phyloP scores from a whole-genome alignment of 2,329 filamentous ascomycete genomes.

The Calonectria pseudoreteaudii region DNA sequence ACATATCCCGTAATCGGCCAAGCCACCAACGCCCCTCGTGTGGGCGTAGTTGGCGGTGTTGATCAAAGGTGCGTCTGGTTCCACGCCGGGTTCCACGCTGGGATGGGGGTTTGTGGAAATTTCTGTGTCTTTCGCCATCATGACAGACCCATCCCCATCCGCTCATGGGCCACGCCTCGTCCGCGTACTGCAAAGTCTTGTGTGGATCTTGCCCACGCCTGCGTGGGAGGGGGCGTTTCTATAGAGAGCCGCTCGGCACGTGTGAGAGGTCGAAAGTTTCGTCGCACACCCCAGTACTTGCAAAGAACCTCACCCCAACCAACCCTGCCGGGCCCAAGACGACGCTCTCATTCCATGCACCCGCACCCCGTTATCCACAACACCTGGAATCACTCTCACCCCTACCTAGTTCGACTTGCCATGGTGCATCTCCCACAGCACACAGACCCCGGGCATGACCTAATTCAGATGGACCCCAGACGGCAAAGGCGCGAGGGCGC shows the following conservation, averaged over 20 bases:
- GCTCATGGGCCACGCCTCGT: not conserved
- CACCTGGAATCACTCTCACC: not conserved
- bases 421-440: not conserved
- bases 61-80: not conserved
- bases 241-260: not conserved
- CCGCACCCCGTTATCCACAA: not conserved
- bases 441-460: constrained; percentile 15
- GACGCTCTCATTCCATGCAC: not conserved
- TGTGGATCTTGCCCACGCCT: constrained; percentile 3
- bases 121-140: not conserved
- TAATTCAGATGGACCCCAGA: constrained; percentile 15
- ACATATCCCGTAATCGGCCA: not conserved
- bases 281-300: constrained; percentile 3
- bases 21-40: not conserved
- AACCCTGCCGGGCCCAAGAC: not conserved
- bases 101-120: constrained; percentile 6
- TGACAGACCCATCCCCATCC: not conserved
- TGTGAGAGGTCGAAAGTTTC: not conserved
- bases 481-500: constrained; percentile 5
- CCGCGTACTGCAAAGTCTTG: not conserved
- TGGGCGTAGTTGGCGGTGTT: not conserved
- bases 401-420: not conserved
- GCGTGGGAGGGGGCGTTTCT: constrained; percentile 12
- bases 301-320: not conserved
- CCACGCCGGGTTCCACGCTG: not conserved